phyloP scores from a whole-genome alignment of 192 early-diverging fungal species.

The Dissophora ornata region DNA sequence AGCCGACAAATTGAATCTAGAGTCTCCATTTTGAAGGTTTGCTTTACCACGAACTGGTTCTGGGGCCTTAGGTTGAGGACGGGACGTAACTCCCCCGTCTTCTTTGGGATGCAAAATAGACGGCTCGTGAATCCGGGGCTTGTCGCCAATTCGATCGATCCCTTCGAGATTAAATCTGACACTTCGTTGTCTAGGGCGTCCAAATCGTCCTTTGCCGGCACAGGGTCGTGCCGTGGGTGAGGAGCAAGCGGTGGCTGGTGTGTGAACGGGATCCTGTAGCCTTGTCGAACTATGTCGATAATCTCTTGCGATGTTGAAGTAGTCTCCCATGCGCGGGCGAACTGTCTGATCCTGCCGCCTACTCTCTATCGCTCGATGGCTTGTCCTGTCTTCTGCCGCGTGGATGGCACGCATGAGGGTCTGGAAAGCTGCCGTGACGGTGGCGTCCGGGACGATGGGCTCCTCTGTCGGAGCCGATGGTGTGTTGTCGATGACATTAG shows the following conservation, averaged over 20 bases:
- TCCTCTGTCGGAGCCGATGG: too few species aligned
- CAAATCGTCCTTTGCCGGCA: slow-evolving; percentile 3
- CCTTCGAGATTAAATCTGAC: slow-evolving; percentile 12
- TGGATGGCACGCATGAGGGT: too few species aligned
- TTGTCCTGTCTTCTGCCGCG: too few species aligned
- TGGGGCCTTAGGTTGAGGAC: slow-evolving; percentile 24
- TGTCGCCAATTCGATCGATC: slow-evolving; percentile 14
- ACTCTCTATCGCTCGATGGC: too few species aligned
- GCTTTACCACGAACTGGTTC: slow-evolving; percentile 3
- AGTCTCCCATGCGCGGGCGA: not conserved
- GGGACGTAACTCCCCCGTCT: slow-evolving; percentile 20
- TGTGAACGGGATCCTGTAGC: slow-evolving; percentile 6
- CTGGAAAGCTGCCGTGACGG: too few species aligned
- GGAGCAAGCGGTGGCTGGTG: not conserved
- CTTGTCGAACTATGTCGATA: not conserved
- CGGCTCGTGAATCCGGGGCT: slow-evolving; percentile 23
- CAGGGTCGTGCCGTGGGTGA: not conserved
- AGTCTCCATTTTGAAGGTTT: slow-evolving; percentile 25
- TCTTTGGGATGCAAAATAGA: slow-evolving; percentile 27
- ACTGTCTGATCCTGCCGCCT: not conserved
- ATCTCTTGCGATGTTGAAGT: not conserved
- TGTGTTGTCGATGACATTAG: too few species aligned
- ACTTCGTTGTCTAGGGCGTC: slow-evolving; percentile 5
- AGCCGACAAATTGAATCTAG: not conserved
- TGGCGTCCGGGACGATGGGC: too few species aligned